These are phyloP conservation scores for Saksenaea vasiformis DNA, from an alignment of 371 early-diverging fungal species.

Conservation along the genomic window DNA sequence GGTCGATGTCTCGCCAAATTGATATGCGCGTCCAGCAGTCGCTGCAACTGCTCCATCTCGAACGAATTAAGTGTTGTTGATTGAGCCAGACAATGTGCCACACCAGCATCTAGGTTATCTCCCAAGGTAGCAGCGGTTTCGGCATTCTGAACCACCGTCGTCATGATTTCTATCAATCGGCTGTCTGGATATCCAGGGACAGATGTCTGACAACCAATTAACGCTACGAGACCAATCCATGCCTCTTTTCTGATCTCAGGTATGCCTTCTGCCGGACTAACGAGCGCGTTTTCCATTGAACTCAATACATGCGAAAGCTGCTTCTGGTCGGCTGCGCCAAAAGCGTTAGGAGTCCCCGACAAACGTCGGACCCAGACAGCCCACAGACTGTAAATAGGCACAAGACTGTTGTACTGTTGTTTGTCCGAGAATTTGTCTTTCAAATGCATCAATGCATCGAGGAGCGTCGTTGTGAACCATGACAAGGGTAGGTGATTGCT, in stretches of 20 bases:
- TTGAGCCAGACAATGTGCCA: slow-evolving; percentile 43
- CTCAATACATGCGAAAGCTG: slow-evolving; percentile 19
- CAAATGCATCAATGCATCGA: slow-evolving; percentile 22
- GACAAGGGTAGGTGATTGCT: slow-evolving; percentile 45
- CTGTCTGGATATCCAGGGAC: slow-evolving; percentile 13
- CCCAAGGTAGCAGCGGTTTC: slow-evolving; percentile 14
- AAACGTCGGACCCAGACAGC: slow-evolving; percentile 42
- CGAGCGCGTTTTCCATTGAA: slow-evolving; percentile 9
- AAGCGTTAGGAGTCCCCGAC: slow-evolving; percentile 13
- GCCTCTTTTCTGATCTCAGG: slow-evolving; percentile 27
- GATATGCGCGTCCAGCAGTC: slow-evolving; percentile 25
- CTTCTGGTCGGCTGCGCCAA: slow-evolving; percentile 6
- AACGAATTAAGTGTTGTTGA: slow-evolving; percentile 40
- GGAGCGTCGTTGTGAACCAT: slow-evolving; percentile 41
- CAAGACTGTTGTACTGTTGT: slow-evolving; percentile 1
- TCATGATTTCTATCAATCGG: slow-evolving; percentile 25
- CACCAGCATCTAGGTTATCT: slow-evolving; percentile 39
- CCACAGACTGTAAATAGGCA: slow-evolving; percentile 25
- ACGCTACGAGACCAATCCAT: slow-evolving; percentile 41
- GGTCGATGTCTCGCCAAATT: slow-evolving; percentile 14
- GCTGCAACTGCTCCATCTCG: slow-evolving; percentile 32
- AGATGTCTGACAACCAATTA: slow-evolving; percentile 25
- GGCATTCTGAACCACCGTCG: slow-evolving; percentile 11
- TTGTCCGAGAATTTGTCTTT: slow-evolving; percentile 4
- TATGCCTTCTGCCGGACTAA: neutral